phyloP scores from a whole-genome alignment of 1,284 basidiomycete species.

The Takashimella koratensis region DNA sequence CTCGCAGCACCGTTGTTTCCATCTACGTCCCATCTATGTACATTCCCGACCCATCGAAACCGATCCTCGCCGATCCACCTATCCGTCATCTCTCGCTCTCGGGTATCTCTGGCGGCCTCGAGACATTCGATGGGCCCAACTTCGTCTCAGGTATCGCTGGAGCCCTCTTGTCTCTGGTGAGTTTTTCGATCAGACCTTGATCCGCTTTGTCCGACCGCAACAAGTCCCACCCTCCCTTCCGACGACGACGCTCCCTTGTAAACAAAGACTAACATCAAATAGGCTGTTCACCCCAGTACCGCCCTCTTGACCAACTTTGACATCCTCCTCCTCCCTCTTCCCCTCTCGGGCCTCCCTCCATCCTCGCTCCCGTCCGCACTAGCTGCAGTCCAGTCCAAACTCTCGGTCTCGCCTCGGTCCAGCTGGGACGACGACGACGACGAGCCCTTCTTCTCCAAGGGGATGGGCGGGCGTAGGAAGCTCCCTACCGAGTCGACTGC shows the following conservation, averaged over 20 bases:
- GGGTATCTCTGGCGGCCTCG: background rate
- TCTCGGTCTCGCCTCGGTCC: conserved; percentile 1
- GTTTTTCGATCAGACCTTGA: background rate
- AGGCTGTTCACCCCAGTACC: background rate
- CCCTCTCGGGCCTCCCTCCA: conserved; percentile 23
- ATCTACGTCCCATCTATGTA: conserved; percentile 43
- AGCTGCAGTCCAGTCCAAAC: background rate
- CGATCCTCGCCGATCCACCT: conserved; percentile 13
- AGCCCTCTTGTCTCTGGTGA: conserved; percentile 28
- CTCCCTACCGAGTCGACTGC: conserved; percentile 2
- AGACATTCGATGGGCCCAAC: conserved; percentile 36
- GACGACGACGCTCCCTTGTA: conserved; percentile 4
- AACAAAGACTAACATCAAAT: conserved; percentile 19
- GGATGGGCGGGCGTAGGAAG: conserved; percentile 27
- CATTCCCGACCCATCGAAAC: conserved; percentile 23
- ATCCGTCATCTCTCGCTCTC: conserved; percentile 24
- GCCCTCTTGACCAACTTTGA: background rate
- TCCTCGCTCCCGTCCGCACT: conserved; percentile 9
- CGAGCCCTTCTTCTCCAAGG: conserved; percentile 31
- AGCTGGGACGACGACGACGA: conserved; percentile 40
- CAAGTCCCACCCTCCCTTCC: background rate
- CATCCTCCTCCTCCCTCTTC: conserved; percentile 33
- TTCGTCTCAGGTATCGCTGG: conserved; percentile 37
- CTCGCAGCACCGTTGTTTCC: conserved; percentile 31
- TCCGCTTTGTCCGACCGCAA: background rate